Conservation (phyloP, 768 basidiomycete genomes). For the Chalciporus pseudorubinellus region DNA sequence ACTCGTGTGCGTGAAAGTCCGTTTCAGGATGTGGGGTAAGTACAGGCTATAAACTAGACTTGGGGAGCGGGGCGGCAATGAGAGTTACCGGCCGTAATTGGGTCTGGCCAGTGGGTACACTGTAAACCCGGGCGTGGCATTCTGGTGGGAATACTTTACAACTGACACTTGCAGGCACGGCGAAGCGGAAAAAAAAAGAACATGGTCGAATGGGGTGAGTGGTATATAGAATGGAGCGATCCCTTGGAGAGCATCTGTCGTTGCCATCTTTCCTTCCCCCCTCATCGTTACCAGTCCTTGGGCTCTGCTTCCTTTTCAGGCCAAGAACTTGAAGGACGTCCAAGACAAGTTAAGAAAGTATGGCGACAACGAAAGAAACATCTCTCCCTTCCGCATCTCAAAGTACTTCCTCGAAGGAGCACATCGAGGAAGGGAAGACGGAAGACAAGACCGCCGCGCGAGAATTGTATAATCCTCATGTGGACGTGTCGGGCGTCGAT, state of each 20-base stretch:
- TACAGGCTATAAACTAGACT: too few species aligned
- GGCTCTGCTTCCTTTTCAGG: not conserved
- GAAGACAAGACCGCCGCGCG: not conserved
- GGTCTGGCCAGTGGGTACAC: too few species aligned
- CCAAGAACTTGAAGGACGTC: not conserved
- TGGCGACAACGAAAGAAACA: not conserved
- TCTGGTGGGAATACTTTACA: too few species aligned
- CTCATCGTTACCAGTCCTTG: not conserved
- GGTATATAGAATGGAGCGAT: not conserved
- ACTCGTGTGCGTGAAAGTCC: too few species aligned
- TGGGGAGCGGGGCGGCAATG: too few species aligned
- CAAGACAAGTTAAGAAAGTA: not conserved
- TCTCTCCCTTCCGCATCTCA: not conserved
- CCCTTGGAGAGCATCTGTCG: not conserved
- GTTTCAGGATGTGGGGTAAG: too few species aligned
- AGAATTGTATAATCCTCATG: slow-evolving; percentile 38
- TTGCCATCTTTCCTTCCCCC: not conserved
- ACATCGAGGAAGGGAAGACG: slow-evolving; percentile 3
- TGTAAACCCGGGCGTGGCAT: too few species aligned
- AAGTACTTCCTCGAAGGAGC: slow-evolving; percentile 10
- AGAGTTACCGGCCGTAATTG: too few species aligned
- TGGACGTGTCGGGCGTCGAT: slow-evolving; percentile 61
- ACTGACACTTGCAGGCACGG: not conserved
- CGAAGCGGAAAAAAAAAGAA: not conserved
- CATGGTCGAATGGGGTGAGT: not conserved